These are phyloP conservation scores for Reticulascus tulasneorum DNA, from an alignment of 2,329 filamentous ascomycete genomes.

Conservation along the genomic window DNA sequence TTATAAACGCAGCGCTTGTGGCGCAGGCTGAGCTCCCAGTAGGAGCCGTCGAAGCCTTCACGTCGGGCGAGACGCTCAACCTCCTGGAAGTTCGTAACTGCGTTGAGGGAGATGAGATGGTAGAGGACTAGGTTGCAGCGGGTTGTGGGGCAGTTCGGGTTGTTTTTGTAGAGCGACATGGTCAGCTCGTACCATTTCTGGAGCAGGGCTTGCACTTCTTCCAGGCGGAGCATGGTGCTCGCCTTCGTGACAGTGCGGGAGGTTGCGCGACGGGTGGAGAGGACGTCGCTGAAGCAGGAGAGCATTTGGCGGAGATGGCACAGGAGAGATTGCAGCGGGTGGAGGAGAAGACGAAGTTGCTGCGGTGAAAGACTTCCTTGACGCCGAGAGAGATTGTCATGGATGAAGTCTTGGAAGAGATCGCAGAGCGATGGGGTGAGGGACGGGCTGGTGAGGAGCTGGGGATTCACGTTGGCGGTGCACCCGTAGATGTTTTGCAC, in stretches of 20 bases:
- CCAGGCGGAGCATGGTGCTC: slow-evolving; percentile 56
- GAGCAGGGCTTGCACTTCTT: slow-evolving; percentile 61
- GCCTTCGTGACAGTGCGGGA: slow-evolving; percentile 51
- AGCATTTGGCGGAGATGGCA: slow-evolving; percentile 63
- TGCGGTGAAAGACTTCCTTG: slow-evolving; percentile 41
- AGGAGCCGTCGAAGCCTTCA: slow-evolving; percentile 53
- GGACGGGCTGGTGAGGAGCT: slow-evolving; percentile 45
- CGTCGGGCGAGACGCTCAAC: slow-evolving; percentile 63
- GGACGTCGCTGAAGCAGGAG: slow-evolving; percentile 58
- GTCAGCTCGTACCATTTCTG: slow-evolving; percentile 66
- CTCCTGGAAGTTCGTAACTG: slow-evolving; percentile 62
- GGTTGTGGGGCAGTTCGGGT: slow-evolving; percentile 55
- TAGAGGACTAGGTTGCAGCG: slow-evolving; percentile 65
- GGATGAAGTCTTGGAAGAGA: slow-evolving; percentile 64
- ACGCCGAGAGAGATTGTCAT: slow-evolving; percentile 54
- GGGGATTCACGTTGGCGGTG: slow-evolving; percentile 43
- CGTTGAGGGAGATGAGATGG: slow-evolving; percentile 67
- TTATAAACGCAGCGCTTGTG: slow-evolving; percentile 62
- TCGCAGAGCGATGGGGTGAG: slow-evolving; percentile 57
- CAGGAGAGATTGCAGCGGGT: slow-evolving; percentile 63
- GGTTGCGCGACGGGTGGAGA: slow-evolving; percentile 35
- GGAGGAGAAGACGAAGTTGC: slow-evolving; percentile 63
- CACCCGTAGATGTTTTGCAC: slow-evolving; percentile 58
- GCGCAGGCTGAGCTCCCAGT: slow-evolving; percentile 50
- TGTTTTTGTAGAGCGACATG: slow-evolving; percentile 49